Evolutionary conservation across 2,329 filamentous ascomycete species (phyloP), one percentile per base, ranked within the genome.

Genomic region (Hypoxylon sp.): DNA sequence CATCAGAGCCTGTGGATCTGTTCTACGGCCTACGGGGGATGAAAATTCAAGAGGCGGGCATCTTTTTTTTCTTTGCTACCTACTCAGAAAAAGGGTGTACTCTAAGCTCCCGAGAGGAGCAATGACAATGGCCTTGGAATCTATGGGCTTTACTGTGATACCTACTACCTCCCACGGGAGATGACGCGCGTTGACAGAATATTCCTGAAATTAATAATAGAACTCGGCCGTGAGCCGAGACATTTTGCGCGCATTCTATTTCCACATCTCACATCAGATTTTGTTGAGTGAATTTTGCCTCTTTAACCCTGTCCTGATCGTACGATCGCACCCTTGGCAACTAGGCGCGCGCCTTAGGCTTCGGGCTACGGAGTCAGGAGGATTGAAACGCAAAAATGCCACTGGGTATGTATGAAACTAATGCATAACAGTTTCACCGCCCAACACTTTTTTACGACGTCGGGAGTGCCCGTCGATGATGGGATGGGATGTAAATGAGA

Each of bases 281-380:
- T 61, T 51, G 37, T 55, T 61, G 64, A 70, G 60, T 58, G 56
- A 69, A 58, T 61, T 69, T 61, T 30, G 50, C 59, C 53, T 60
- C 42, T 20, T 56, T 30, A 49, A 42, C 48, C 22, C 55, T 64
- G 65, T 61, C 58, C 30, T 44, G 40, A 69, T 69, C 66, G 66
- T 69, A 69, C 49, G 66, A 69, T 65, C 22, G 22, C 27, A 20
- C n/a, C 37, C 66, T 68, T 68, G 66, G 61, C 66, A 42, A 30
- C 17, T 27, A 54, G 42, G 37, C 66, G 57, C 61, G 61, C 57
- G 66, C 61, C 53, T 64, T n/a, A 30, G 20, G 33, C 50, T 50
- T 44, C 25, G 25, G 61, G 27, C 46, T 49, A 48, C 25, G 40
- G 27, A 57, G 57, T 57, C n/a, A 17, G 37, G 61, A 61, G 37